Evolutionary conservation across 1,284 basidiomycete species (phyloP), one percentile per base, ranked within the genome.

Genomic region (Thecaphora thlaspeos): DNA sequence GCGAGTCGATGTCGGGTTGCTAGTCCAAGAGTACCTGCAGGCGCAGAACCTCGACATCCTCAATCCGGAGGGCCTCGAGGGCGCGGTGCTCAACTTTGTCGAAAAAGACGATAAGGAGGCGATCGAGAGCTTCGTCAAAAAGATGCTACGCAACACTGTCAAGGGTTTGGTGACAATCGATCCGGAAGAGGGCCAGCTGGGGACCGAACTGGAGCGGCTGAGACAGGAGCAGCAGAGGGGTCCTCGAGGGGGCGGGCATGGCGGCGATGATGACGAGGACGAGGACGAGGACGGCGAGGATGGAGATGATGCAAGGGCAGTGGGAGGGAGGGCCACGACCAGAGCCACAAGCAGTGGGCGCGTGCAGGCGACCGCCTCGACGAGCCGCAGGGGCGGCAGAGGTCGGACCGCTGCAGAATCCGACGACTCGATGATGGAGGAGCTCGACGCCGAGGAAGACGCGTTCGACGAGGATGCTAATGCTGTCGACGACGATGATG

Each of bases 61-160:
- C 24, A 66, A 73, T 41, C 59, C 68, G 10, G 46, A 63, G 2
- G 68, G 67, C 2, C 51, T 76, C 2, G 68, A 75, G 42, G 49
- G 64, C 1, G 73, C 73, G 15, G 63, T 75, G 23, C 61, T 69
- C 41, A 70, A 65, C 28, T 76, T 70, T 57, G 68, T 75, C 18
- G 73, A 75, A 30, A 76, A 76, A 55, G 73, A 76, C 53, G 68
- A 75, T 45, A 48, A 61, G 14, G 74, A 70, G 5, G 63, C 72
- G 7, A 68, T 71, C 39, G 62, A 61, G 23, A 52, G 55, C 37
- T 74, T 70, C 43, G 55, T 71, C 4, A 60, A 61, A 40, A 61
- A 60, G 30, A 63, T 63, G 46, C 48, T 73, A n/a, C 55, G 46
- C 19, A 46, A 55, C 18, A 55, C 65, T 15, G 66, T 65, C 43